Evolutionary conservation across 2,329 filamentous ascomycete genomes (phyloP).

Genomic region (Mollisia scopiformis): DNA sequence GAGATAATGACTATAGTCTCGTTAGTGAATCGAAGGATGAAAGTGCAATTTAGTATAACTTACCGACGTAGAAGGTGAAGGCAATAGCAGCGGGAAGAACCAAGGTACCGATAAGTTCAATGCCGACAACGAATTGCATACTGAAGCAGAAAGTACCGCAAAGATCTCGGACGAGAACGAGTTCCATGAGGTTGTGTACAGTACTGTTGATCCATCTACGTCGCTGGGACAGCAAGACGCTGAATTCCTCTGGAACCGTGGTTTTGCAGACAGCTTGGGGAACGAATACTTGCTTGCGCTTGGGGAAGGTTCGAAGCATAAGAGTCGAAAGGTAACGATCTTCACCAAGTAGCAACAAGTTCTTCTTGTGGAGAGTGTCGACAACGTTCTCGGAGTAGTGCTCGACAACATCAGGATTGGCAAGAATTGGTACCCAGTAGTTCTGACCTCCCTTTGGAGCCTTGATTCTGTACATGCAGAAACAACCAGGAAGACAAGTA

Average conservation of each 20-base stretch:
- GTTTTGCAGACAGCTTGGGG: constrained; percentile 99
- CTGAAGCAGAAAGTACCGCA: constrained; percentile 99
- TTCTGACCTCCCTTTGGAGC: constrained; percentile 97
- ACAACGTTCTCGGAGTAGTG: constrained; percentile 99
- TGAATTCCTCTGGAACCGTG: constrained; percentile 90
- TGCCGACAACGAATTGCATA: constrained; percentile 98
- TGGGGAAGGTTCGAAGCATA: constrained; percentile 98
- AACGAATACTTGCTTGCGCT: constrained; percentile 98
- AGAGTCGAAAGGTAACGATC: constrained; percentile 95
- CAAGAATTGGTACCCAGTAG: constrained; percentile 98
- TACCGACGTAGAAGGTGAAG: constrained; percentile 95
- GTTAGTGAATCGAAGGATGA: constrained; percentile 18
- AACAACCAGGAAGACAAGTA: constrained; percentile 96
- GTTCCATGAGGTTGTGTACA: constrained; percentile 97
- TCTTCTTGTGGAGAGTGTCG: constrained; percentile 98
- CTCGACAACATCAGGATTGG: constrained; percentile 97
- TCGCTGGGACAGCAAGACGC: constrained; percentile 88
- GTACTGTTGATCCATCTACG: constrained; percentile 99
- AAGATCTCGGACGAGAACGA: constrained; percentile 91
- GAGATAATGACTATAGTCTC: constrained; percentile 72
- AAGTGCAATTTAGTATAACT: constrained; percentile 42
- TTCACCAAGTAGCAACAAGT: constrained; percentile 86
- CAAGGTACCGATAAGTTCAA: constrained; percentile 92
- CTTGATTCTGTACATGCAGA: constrained; percentile 99
- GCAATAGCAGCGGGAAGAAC: constrained; percentile 95